Evolutionary conservation across 2,329 filamentous ascomycete species (phyloP).

Genomic region (Ampelomyces quisqualis): DNA sequence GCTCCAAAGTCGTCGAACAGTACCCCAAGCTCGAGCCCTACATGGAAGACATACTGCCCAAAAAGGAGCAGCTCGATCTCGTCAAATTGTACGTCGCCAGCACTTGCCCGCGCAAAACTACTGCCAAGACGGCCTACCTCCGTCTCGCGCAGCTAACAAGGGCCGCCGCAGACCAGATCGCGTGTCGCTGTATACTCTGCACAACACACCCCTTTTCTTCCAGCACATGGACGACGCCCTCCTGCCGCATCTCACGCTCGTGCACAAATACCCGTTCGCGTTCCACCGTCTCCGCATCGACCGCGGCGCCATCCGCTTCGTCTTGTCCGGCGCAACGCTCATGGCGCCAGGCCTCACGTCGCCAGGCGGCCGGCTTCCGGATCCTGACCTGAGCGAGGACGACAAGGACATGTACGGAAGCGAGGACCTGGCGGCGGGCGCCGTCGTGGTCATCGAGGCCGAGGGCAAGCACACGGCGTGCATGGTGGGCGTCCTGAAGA

Average conservation of each 20-base stretch:
- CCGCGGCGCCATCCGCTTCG: constrained; percentile 93
- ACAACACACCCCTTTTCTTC: constrained; percentile 81
- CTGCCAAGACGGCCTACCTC: too few species aligned
- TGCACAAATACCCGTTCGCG: constrained; percentile 84
- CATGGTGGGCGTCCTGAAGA: constrained; percentile 79
- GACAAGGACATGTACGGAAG: constrained; percentile 49
- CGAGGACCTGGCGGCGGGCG: constrained; percentile 75
- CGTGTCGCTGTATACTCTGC: constrained; percentile 82
- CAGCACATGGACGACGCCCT: constrained; percentile 76
- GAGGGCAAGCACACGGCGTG: constrained; percentile 94
- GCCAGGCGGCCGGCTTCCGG: constrained; percentile 75
- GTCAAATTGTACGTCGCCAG: constrained; percentile 69
- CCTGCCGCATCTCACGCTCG: constrained; percentile 82
- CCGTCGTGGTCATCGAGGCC: constrained; percentile 83
- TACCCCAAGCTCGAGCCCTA: constrained; percentile 83
- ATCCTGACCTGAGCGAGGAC: constrained; percentile 42
- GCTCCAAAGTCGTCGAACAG: constrained; percentile 75
- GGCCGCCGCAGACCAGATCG: constrained; percentile 66
- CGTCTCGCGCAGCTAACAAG: too few species aligned
- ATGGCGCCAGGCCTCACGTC: constrained; percentile 95
- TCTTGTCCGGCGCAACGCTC: constrained; percentile 86
- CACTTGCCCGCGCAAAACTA: too few species aligned
- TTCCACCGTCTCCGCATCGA: constrained; percentile 89
- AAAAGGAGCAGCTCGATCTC: constrained; percentile 86
- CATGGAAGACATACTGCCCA: constrained; percentile 93